Evolutionary conservation across 1,139 yeast genomes (phyloP), one percentile per base, ranked within the genome.

Genomic region (Lodderomyces parapsilosis): DNA sequence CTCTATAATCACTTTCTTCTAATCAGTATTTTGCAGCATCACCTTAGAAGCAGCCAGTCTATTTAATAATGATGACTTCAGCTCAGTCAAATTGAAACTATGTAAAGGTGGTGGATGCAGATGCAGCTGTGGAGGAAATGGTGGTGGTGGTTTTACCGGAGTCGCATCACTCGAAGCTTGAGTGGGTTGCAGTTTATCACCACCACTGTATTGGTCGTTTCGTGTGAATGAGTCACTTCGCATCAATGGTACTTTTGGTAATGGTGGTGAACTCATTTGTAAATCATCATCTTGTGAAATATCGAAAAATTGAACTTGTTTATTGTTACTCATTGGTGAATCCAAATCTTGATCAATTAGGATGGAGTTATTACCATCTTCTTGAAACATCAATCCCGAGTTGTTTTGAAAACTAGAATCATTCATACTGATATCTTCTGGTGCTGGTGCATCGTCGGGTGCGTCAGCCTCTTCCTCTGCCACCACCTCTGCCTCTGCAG

Each of bases 341-440:
- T 30, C 19, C 11, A 30, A 17, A 30, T 30, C 33, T 15, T 30
- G 33, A 7, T 30, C 33, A 18, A 19, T n/a, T 30, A 30, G 7
- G 3, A 30, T 30, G 19, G 33, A 30, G 19, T 30, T 30, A 19
- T 30, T 30, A 11, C 19, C 33, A 17, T 30, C 33, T 8, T 30
- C 33, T 7, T 15, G 19, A 15, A 30, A 30, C 11, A 30, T 15
- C n/a, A 30, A 17, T 2, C 19, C 37, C 2, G 41, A 39, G 15
- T 11, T 31, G 13, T 32, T 32, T 15, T 43, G 41, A 15, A 46
- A 28, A 13, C 50, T 40, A 25, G 32, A 35, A 23, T 49, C 52
- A 18, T 49, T 49, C 34, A 47, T 37, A 34, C 51, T 48, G 17
- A 51, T 43, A 41, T 49, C 53, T 20, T 36, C 39, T 38, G 43